Base-by-base conservation (phyloP, 495 filamentous ascomycete species). In the Acidiella bohemica region DNA sequence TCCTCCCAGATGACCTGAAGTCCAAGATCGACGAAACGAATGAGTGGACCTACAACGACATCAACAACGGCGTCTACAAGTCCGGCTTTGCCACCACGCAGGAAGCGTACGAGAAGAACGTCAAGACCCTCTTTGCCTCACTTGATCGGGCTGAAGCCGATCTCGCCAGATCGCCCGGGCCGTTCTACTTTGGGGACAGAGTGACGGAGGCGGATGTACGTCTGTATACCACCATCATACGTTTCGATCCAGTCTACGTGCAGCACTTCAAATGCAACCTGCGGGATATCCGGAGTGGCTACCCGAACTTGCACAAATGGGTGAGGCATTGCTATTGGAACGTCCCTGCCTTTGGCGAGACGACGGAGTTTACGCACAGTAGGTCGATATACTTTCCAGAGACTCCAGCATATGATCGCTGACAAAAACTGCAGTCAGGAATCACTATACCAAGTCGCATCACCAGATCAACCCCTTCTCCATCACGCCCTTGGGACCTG, bases 201-300 rank as follows among this genome's bases (percentile, higher is more conserved):
- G 57, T 90, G 36, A 92, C 85, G 3, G 86, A 94, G 65, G 75
- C 75, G 0, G 86, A 94, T 60, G 70, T 94, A 37, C 64, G 85
- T 14, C 66, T 90, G 21, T 90, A 73, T 65, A 81, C 83, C 2
- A 33, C 41, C 13, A 36, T 44, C 18, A 36, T 44, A 13, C 9
- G 13, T 24, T 38, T 24, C 41, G 11, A 28, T 36, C 11, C 34
- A 1, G 13, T 34, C 25, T 20, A 36, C 11, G 84, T 92, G 4
- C 84, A 90, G 67, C 83, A 92, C 59, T 94, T 94, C 67, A 93
- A 93, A 66, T 86, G 80, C 55, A 94, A 94, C 56, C 58, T 93
- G 27, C 68, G 76, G 6, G 83, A 84, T 61, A 92, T 94, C 41
- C 63, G 86, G 2, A 74, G 71, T 17, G 84, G 82, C 5, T 88